Evolutionary conservation across 1,284 basidiomycete species (phyloP).

Genomic region (Tilletia indica): DNA sequence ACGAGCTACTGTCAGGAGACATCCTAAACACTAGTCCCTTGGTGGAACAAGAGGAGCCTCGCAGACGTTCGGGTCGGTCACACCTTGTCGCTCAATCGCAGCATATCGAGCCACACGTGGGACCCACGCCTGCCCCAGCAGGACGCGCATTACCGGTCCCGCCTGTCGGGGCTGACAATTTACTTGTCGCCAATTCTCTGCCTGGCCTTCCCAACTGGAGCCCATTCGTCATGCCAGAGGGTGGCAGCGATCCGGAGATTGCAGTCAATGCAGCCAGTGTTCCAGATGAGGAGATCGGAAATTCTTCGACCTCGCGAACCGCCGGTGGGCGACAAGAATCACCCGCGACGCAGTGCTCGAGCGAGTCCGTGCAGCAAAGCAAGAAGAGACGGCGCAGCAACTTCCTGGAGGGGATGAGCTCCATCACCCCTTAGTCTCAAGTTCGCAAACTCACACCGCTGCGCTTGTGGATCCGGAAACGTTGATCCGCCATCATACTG

Average conservation of each 20-base stretch:
- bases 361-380: conserved; percentile 44
- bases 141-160: conserved; percentile 13
- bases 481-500: not conserved
- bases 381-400: conserved; percentile 19
- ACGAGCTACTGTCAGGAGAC: conserved; percentile 46
- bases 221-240: conserved; percentile 37
- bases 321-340: conserved; percentile 43
- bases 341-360: conserved; percentile 49
- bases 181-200: conserved; percentile 19
- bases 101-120: not conserved
- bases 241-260: not conserved
- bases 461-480: not conserved
- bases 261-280: not conserved
- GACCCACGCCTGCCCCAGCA: too few relatives aligned
- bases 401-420: not conserved
- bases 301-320: not conserved
- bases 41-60: conserved; percentile 5
- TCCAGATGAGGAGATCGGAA: not conserved
- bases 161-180: not conserved
- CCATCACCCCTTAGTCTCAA: not conserved
- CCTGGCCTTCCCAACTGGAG: conserved; percentile 50
- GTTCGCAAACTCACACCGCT: conserved; percentile 5
- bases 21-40: conserved; percentile 30
- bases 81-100: not conserved
- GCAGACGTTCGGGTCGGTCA: not conserved